A percentile compares a stretch with the other conserved stretches of the same genome.
phyloP scores from a whole-genome alignment of 345 rosid genomes.

The Mallotus nudiflorus region DNA sequence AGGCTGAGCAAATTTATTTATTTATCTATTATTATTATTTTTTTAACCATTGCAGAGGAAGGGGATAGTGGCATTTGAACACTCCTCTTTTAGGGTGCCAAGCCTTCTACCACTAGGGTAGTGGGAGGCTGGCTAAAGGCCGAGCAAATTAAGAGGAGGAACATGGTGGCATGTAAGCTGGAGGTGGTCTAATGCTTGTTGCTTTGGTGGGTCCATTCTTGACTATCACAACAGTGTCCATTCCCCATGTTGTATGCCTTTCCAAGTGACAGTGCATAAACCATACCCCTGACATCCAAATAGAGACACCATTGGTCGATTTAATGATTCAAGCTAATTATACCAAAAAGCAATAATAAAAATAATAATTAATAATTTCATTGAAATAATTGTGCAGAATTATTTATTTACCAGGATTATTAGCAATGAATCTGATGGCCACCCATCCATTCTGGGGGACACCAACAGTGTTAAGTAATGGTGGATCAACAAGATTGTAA shows the following conservation, averaged over 20 bases:
- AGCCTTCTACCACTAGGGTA: too few relatives aligned
- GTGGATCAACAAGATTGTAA: constrained; percentile 37
- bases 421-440: constrained; percentile 16
- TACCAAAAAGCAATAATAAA: too few relatives aligned
- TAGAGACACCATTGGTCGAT: too few relatives aligned
- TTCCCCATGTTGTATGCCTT: constrained; percentile 7
- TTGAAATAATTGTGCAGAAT: neutral
- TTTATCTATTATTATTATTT: too few relatives aligned
- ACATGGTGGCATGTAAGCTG: constrained; percentile 13
- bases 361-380: neutral
- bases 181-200: constrained; percentile 1
- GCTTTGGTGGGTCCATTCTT: constrained; percentile 1
- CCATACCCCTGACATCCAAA: constrained; percentile 4
- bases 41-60: too few relatives aligned
- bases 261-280: constrained; percentile 10
- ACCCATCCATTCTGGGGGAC: constrained; percentile 23
- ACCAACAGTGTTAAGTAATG: constrained; percentile 29
- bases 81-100: too few relatives aligned
- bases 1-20: too few relatives aligned
- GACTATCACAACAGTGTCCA: constrained; percentile 10
- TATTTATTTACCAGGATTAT: constrained; percentile 18
- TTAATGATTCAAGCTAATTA: too few relatives aligned
- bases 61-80: too few relatives aligned
- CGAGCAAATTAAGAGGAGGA: neutral
- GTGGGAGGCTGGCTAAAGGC: too few relatives aligned